Base-by-base conservation (phyloP, 208 protist species). In the Herpetomonas muscarum region DNA sequence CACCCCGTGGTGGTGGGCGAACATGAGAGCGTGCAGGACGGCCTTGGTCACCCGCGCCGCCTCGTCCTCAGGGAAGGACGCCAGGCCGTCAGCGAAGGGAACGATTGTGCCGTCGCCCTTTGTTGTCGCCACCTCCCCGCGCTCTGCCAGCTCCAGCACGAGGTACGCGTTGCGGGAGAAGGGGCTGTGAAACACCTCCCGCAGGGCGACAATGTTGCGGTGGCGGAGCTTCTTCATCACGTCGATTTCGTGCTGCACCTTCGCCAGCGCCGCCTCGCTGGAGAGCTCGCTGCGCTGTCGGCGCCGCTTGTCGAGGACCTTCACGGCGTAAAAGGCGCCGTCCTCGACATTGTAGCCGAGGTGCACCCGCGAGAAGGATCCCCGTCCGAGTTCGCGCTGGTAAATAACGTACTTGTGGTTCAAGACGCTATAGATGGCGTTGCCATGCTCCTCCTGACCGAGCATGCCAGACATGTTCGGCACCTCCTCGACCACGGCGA, bases 171-270 rank as follows among this genome's bases (percentile, higher is more conserved):
- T 88, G 36, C 91, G 78, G 29, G 63, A 66, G 12, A 41, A 28
- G 19, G 85, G 85, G 62, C 98, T 94, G 55, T 98, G 85, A 26
- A 98, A 94, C 0, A 98, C 90, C 68, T 98, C 96, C 36, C 77
- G 76, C 25, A 98, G 77, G 17, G 74, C 60, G 6, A 98, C 71
- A 41, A 98, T 86, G 71, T 98, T 97, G 5, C 49, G 55, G 68
- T 98, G 96, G 32, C 82, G 65, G 30, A 98, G 65, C 55, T 94
- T 86, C 62, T 96, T 93, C 79, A 98, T 79, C 44, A 98, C 93
- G 9, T 77, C 74, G 44, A 98, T 95, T 58, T 98, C 96, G 22
- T 80, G 66, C 21, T 76, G 58, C 6, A 84, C 70, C 26, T 67
- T 63, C 41, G 64, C 52, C 21, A 80, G 26, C 5, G 66, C 53